These are phyloP conservation scores for Anthoceros angustus DNA, from an alignment of 225 moss, liverwort and hornwort species.

Conservation along the genomic window DNA sequence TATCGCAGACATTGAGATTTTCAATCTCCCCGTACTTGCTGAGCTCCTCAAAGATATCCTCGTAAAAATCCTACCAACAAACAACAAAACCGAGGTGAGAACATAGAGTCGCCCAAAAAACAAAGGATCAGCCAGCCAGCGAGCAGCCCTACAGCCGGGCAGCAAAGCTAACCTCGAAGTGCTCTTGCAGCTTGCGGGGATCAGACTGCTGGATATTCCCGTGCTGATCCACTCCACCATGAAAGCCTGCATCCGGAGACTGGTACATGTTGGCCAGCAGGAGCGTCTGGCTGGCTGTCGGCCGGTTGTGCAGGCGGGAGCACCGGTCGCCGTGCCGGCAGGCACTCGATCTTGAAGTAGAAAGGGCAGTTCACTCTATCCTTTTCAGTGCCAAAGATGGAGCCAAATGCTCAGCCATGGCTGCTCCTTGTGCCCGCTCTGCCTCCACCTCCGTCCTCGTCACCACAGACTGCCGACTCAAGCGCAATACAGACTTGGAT, in stretches of 20 bases:
- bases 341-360: conserved; percentile 85
- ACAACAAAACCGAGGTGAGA: neutral
- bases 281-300: conserved; percentile 86
- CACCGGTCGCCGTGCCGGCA: conserved; percentile 93
- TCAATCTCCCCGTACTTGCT: conserved; percentile 99
- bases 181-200: conserved; percentile 91
- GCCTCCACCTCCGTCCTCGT: too few relatives aligned
- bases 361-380: conserved; percentile 95
- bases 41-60: conserved; percentile 93
- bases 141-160: neutral
- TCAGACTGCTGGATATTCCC: conserved; percentile 97
- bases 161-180: conserved; percentile 51
- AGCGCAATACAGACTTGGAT: too few relatives aligned
- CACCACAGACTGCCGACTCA: too few relatives aligned
- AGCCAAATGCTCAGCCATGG: conserved; percentile 91
- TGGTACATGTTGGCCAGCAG: conserved; percentile 94
- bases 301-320: conserved; percentile 85
- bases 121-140: neutral
- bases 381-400: conserved; percentile 93
- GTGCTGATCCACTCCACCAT: conserved; percentile 94
- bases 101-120: neutral
- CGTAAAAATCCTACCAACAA: conserved; percentile 63
- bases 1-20: conserved; percentile 89
- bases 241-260: conserved; percentile 90
- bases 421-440: neutral